A percentile compares a stretch with the other conserved stretches of the same genome.
These are phyloP conservation scores for Arctium lappa DNA, from an alignment of 129 eudicot genomes.

Conservation along the genomic window DNA sequence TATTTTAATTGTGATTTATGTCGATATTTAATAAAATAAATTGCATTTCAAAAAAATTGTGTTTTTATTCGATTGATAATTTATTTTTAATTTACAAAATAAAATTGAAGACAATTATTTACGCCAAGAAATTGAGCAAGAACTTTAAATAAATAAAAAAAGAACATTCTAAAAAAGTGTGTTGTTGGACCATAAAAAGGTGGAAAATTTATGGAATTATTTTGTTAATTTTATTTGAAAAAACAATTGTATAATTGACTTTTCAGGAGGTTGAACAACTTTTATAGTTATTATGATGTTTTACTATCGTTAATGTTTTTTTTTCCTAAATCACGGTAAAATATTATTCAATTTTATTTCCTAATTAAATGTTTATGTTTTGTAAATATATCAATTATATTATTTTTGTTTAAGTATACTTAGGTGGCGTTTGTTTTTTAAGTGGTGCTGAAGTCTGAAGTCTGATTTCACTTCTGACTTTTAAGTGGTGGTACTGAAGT, in stretches of 20 bases:
- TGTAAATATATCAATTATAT: not conserved
- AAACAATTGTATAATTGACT: not conserved
- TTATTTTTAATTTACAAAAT: not conserved
- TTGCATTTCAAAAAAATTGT: not conserved
- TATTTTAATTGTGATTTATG: not conserved
- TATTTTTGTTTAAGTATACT: too few relatives aligned
- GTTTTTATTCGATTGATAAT: not conserved
- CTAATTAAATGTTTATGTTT: not conserved
- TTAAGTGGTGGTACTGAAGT: too few relatives aligned
- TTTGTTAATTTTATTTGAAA: not conserved
- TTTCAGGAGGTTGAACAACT: constrained; percentile 17
- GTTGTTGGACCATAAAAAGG: constrained; percentile 2
- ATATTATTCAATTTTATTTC: not conserved
- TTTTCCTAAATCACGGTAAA: not conserved
- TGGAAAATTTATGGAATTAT: not conserved
- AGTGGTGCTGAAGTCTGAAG: too few relatives aligned
- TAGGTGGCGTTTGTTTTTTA: too few relatives aligned
- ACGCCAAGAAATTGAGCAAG: not conserved
- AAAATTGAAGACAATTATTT: not conserved
- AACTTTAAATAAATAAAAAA: not conserved
- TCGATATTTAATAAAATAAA: not conserved
- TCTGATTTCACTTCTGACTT: too few relatives aligned
- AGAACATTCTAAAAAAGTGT: not conserved
- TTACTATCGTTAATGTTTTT: not conserved
- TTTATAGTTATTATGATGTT: not conserved